phyloP scores from a whole-genome alignment of 2,329 filamentous ascomycete species.

The Phaeosphaeriaceae sp. region DNA sequence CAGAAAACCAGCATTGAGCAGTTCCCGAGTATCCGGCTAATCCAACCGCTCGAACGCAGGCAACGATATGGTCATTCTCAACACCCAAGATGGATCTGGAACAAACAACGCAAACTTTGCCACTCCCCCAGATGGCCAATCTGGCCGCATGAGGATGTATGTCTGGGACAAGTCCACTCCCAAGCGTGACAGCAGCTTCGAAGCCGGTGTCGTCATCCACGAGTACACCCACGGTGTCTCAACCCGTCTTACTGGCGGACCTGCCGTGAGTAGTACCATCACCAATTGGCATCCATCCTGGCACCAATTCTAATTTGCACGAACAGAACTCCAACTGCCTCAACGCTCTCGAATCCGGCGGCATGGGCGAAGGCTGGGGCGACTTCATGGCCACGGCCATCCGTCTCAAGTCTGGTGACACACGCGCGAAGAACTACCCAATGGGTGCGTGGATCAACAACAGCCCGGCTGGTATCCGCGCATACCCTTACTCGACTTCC shows the following conservation, averaged over 20 bases:
- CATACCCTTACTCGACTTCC: slow-evolving; percentile 61
- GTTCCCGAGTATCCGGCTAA: background rate
- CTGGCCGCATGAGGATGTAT: slow-evolving; percentile 66
- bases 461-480: slow-evolving; percentile 55
- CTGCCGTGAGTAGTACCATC: slow-evolving; percentile 39
- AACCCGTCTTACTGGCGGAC: slow-evolving; percentile 66
- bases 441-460: slow-evolving; percentile 61
- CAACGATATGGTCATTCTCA: slow-evolving; percentile 62
- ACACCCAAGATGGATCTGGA: slow-evolving; percentile 62
- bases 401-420: slow-evolving; percentile 56
- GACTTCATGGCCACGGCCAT: slow-evolving; percentile 64
- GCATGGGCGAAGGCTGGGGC: slow-evolving; percentile 67
- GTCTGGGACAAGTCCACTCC: slow-evolving; percentile 60
- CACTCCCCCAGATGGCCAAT: slow-evolving; percentile 50
- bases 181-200: slow-evolving; percentile 62
- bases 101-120: slow-evolving; percentile 66
- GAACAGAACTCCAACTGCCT: slow-evolving; percentile 60
- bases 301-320: too few species aligned
- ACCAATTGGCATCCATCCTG: too few species aligned
- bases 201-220: slow-evolving; percentile 68
- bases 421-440: slow-evolving; percentile 54
- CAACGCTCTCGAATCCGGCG: slow-evolving; percentile 55
- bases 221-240: slow-evolving; percentile 55
- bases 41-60: slow-evolving; percentile 35
- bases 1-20: background rate